A percentile compares a stretch with the other conserved stretches of the same genome.
phyloP scores from a whole-genome alignment of 306 rosid species.

The Bauhinia variegata region DNA sequence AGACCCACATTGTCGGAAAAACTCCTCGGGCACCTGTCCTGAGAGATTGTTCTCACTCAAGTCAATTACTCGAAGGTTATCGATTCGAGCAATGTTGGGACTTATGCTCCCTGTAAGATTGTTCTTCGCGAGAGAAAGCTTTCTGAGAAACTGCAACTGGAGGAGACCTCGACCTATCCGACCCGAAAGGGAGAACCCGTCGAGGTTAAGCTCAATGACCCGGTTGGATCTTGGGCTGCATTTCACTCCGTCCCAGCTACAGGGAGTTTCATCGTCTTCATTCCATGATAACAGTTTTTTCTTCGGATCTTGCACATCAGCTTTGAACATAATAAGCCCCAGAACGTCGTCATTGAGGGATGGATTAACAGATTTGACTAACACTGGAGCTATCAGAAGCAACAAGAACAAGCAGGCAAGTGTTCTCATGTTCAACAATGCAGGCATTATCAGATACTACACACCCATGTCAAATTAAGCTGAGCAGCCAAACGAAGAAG shows the following conservation, averaged over 20 bases:
- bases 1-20: conserved; percentile 94
- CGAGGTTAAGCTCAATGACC: conserved; percentile 79
- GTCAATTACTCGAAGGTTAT: conserved; percentile 73
- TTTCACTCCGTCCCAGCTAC: conserved; percentile 80
- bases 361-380: conserved; percentile 63
- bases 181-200: conserved; percentile 80
- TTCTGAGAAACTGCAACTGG: conserved; percentile 69
- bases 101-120: conserved; percentile 76
- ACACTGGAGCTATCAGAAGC: conserved; percentile 45
- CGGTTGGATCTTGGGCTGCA: conserved; percentile 94
- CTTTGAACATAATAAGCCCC: conserved; percentile 93
- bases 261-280: conserved; percentile 84
- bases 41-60: conserved; percentile 76
- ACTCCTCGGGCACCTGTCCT: conserved; percentile 69
- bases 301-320: conserved; percentile 84
- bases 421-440: conserved; percentile 48
- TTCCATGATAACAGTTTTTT: conserved; percentile 75
- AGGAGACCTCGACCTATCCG: conserved; percentile 78
- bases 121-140: conserved; percentile 71
- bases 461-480: conserved; percentile 51
- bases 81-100: conserved; percentile 65
- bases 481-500: conserved; percentile 4
- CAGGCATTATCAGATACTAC: conserved; percentile 50
- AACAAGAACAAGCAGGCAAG: conserved; percentile 38
- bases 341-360: conserved; percentile 91